Conservation (phyloP, 2,329 filamentous ascomycete genomes). For the Paraphaeosphaeria minitans region DNA sequence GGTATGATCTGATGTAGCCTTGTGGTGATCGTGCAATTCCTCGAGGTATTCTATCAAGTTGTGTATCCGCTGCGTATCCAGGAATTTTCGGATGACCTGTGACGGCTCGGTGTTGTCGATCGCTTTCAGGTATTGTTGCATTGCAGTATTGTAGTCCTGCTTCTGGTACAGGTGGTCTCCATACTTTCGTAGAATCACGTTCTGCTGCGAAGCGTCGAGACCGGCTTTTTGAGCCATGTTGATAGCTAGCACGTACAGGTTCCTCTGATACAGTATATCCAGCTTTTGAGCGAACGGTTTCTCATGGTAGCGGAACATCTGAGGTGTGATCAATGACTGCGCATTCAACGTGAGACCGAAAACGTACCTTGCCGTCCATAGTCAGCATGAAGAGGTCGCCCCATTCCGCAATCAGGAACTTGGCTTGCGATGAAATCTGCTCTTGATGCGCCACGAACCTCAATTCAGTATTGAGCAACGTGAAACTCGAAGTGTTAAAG, state of each 20-base stretch:
- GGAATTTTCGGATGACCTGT: slow-evolving; percentile 93
- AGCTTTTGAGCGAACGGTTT: slow-evolving; percentile 88
- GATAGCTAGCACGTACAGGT: slow-evolving; percentile 89
- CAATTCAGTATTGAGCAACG: slow-evolving; percentile 87
- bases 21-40: slow-evolving; percentile 91
- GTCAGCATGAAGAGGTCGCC: slow-evolving; percentile 89
- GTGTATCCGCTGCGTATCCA: slow-evolving; percentile 96
- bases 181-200: slow-evolving; percentile 89
- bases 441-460: slow-evolving; percentile 91
- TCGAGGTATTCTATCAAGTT: slow-evolving; percentile 97
- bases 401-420: slow-evolving; percentile 84
- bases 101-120: slow-evolving; percentile 97
- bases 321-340: slow-evolving; percentile 18
- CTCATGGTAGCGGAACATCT: slow-evolving; percentile 88
- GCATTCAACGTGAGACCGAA: not conserved
- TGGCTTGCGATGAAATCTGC: slow-evolving; percentile 78
- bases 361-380: slow-evolving; percentile 83
- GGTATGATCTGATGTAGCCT: slow-evolving; percentile 92
- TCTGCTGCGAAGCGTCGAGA: slow-evolving; percentile 79
- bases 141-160: slow-evolving; percentile 95
- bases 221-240: slow-evolving; percentile 90
- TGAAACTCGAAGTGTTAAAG: slow-evolving; percentile 86
- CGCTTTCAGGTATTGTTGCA: slow-evolving; percentile 96
- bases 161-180: slow-evolving; percentile 95
- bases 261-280: slow-evolving; percentile 91